Base-by-base conservation (phyloP, 75 land plant genomes). In the Chamaecyparis obtusa region DNA sequence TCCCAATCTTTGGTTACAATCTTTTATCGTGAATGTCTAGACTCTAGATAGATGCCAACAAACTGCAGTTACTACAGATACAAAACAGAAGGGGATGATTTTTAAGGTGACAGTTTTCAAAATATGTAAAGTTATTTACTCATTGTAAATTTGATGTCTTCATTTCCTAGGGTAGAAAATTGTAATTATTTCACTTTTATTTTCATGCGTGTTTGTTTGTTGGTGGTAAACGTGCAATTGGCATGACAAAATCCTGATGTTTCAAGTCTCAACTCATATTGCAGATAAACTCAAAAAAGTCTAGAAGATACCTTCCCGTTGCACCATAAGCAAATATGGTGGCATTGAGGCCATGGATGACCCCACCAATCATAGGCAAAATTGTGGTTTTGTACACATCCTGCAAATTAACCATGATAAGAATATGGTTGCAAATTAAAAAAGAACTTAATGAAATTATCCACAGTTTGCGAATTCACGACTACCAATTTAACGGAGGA, bases 251-350 rank as follows among this genome's bases (percentile, higher is more conserved):
- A 2, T 19, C 6, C 9, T 41, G 39, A 39, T 19, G 81, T 39
- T 78, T 39, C 43, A 1, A 78, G 81, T 78, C 19, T 39, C 43
- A 0, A 78, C 41, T 41, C n/a, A 78, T 17, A 78, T 78, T 19
- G 81, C 0, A 78, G 44, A 78, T 9, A 41, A 21, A 78, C 80
- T 3, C 77, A 75, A 19, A 44, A 37, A 83, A 51, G 56, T n/a
- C 56, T 51, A 48, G 51, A 21, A 55, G 55, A 27, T 94, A 97
- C 99, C 99, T 97, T 88, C 99, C 99, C 75, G 99, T 97, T 57
- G 99, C 94, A 56, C 99, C 99, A 92, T 97, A 97, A 27, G 99
- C 99, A 92, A 97, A 97, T 37, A 97, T 92, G 64, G 99, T 97
- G 44, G 95, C 99, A 92, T 97, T 97, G 35, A 97, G 96, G 76